phyloP scores from a whole-genome alignment of 768 basidiomycete species.

The Hericium alpestre region DNA sequence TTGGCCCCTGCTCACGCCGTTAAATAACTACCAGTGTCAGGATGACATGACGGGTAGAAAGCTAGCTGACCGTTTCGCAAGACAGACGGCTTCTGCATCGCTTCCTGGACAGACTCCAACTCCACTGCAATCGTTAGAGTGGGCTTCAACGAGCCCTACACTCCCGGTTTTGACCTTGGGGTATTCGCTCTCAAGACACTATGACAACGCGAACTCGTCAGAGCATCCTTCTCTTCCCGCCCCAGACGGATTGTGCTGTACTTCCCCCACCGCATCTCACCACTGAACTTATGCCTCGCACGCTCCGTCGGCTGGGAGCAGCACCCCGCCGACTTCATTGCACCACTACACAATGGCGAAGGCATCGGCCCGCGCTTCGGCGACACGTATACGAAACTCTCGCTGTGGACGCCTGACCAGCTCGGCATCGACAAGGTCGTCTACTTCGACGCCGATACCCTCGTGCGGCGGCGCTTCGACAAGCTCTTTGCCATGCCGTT shows the following conservation, averaged over 20 bases:
- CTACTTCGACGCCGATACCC: slow-evolving; percentile 27
- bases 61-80: not conserved
- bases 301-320: slow-evolving; percentile 22
- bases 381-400: slow-evolving; percentile 28
- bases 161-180: slow-evolving; percentile 23
- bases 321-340: slow-evolving; percentile 20
- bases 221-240: not conserved
- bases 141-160: slow-evolving; percentile 23
- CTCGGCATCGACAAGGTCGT: slow-evolving; percentile 19
- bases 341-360: slow-evolving; percentile 21
- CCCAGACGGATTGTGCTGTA: slow-evolving; percentile 23
- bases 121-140: slow-evolving; percentile 20
- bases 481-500: slow-evolving; percentile 25
- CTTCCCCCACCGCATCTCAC: slow-evolving; percentile 21
- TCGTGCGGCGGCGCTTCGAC: slow-evolving; percentile 23
- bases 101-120: not conserved
- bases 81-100: not conserved
- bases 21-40: slow-evolving; percentile 1
- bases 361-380: slow-evolving; percentile 20
- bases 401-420: slow-evolving; percentile 23
- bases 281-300: slow-evolving; percentile 21
- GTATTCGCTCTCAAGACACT: slow-evolving; percentile 18
- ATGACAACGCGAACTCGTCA: slow-evolving; percentile 2
- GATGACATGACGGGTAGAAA: not conserved
- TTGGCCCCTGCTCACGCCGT: not conserved